Percentiles rank a stretch among this genome's conserved stretches.
These are phyloP conservation scores for Salix brachista DNA, from an alignment of 345 rosid species.

Conservation along the genomic window DNA sequence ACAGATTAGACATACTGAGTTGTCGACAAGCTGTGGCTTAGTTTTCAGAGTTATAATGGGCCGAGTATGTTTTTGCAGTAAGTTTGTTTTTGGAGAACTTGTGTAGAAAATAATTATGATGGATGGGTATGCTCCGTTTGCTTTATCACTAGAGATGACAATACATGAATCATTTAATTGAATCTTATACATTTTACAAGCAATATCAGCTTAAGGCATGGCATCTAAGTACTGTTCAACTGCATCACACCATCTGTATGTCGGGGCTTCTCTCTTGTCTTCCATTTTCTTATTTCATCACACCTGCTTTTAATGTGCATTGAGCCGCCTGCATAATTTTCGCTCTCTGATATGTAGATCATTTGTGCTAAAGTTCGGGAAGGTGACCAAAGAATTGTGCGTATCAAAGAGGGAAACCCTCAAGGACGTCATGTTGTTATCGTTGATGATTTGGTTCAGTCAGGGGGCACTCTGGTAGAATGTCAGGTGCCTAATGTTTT, in stretches of 20 bases:
- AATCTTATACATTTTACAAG: background rate
- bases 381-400: slow-evolving; percentile 77
- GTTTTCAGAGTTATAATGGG: background rate
- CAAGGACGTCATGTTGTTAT: slow-evolving; percentile 85
- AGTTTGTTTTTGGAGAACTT: background rate
- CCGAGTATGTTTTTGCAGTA: background rate
- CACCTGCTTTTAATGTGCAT: background rate
- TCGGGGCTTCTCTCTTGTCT: background rate
- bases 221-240: background rate
- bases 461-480: slow-evolving; percentile 92
- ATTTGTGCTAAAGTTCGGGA: slow-evolving; percentile 94
- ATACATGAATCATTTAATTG: background rate
- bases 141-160: background rate
- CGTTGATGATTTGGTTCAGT: slow-evolving; percentile 96
- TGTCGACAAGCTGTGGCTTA: background rate
- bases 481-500: slow-evolving; percentile 65
- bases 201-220: background rate
- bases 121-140: background rate
- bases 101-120: background rate
- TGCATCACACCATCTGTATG: background rate
- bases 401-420: slow-evolving; percentile 89
- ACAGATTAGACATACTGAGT: no score
- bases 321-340: slow-evolving; percentile 6
- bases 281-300: background rate
- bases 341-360: slow-evolving; percentile 42